Base-by-base conservation (phyloP, 75 land plant genomes). In the Gnetum montanum region DNA sequence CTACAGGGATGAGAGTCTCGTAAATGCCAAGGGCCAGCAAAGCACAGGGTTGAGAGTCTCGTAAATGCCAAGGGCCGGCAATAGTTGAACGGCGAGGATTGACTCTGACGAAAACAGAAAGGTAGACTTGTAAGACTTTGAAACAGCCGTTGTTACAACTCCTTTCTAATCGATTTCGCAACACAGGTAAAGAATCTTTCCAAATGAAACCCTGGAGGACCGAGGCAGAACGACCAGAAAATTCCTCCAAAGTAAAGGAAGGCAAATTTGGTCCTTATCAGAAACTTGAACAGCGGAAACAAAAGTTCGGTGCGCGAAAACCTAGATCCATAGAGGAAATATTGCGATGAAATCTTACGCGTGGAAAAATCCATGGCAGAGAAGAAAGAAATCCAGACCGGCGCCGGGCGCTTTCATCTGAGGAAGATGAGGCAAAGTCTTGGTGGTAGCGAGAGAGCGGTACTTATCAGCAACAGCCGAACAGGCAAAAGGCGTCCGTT, bases 321-420 rank as follows among this genome's bases (percentile, higher is more conserved):
- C 2, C 25, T 48, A 10, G 3, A 26, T 48, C 27, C 12, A 47
- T 8, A 47, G 26, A 19, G 4, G 50, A 4, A 30, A 25, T 48
- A 3, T 2, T 13, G 24, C 13, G 23, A n/a, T n/a, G n/a, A n/a
- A n/a, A n/a, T 53, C 55, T 53, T 53, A 53, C 55, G 33, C 34
- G 55, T 31, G 20, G 25, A 53, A 53, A 36, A 53, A 19, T 24
- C 35, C 55, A 53, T 31, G 35, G 54, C 54, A 50, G 36, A 53
- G 15, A 33, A 53, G 8, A 22, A 22, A 8, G 31, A 53, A 31
- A 13, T 30, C 19, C 28, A 31, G 19, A 12, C 37, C 34, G 36
- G 26, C n/a, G 26, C 31, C 23, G 55, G 55, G 15, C 55, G 23
- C 29, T 53, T 53, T 34, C 55, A 53, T 53, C 37, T 53, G 55